Conservation (phyloP, 257 asterid species). For the Petunia secreta region DNA sequence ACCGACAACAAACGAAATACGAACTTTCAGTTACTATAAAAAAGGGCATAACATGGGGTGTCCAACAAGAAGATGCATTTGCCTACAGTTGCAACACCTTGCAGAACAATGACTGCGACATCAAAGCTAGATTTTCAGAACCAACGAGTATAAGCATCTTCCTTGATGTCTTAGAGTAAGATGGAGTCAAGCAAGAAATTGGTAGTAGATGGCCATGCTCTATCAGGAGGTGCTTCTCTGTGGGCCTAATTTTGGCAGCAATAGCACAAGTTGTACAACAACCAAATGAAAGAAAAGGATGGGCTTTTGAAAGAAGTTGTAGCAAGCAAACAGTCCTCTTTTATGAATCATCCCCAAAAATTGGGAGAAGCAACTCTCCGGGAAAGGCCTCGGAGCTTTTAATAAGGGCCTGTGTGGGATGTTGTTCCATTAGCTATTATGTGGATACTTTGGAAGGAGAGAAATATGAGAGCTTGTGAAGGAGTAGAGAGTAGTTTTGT, state of each 20-base stretch:
- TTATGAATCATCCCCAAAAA: too few species aligned
- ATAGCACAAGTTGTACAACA: neutral
- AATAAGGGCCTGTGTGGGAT: too few species aligned
- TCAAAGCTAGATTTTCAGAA: constrained; percentile 14
- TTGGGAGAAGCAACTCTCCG: too few species aligned
- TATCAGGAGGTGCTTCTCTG: constrained; percentile 4
- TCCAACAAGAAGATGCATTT: neutral
- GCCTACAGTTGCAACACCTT: neutral
- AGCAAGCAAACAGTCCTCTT: neutral
- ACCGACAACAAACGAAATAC: neutral
- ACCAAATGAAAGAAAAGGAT: constrained; percentile 3
- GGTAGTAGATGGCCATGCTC: neutral
- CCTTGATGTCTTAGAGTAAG: neutral
- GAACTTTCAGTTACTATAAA: neutral
- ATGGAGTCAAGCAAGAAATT: neutral
- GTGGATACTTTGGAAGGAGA: too few species aligned
- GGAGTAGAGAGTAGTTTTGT: too few species aligned
- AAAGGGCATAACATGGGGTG: neutral
- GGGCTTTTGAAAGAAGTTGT: neutral
- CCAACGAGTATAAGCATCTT: constrained; percentile 12
- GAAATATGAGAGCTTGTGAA: too few species aligned
- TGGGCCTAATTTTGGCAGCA: constrained; percentile 19
- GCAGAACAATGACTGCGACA: neutral
- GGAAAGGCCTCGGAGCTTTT: too few species aligned
- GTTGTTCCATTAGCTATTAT: too few species aligned